Evolutionary conservation across 1,284 basidiomycete species (phyloP).

Genomic region (Sanghuangporus baumii): DNA sequence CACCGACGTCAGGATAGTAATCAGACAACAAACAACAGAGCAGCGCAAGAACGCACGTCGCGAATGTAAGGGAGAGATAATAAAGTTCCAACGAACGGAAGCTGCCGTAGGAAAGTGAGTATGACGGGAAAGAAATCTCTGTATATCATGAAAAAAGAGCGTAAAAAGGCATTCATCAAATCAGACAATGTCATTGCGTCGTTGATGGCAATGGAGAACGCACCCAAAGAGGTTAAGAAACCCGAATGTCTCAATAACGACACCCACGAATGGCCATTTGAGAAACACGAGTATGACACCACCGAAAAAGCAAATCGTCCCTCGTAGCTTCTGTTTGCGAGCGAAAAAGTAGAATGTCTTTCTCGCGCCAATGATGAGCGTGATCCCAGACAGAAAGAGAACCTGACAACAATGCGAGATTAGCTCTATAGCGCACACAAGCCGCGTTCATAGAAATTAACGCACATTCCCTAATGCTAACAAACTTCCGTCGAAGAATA

Average conservation of each 20-base stretch:
- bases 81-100: slow-evolving; percentile 88
- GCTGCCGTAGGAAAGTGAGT: slow-evolving; percentile 90
- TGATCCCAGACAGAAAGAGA: slow-evolving; percentile 87
- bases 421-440: background rate
- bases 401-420: slow-evolving; percentile 46
- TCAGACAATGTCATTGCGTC: slow-evolving; percentile 20
- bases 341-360: slow-evolving; percentile 99
- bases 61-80: slow-evolving; percentile 84
- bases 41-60: slow-evolving; percentile 40
- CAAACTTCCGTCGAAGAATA: slow-evolving; percentile 97
- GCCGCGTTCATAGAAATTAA: slow-evolving; percentile 5
- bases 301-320: slow-evolving; percentile 88
- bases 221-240: slow-evolving; percentile 98
- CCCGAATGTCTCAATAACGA: slow-evolving; percentile 92
- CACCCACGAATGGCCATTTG: slow-evolving; percentile 91
- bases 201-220: slow-evolving; percentile 28
- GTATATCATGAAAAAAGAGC: background rate
- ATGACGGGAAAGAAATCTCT: slow-evolving; percentile 99
- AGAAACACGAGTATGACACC: slow-evolving; percentile 85
- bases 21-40: background rate
- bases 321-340: slow-evolving; percentile 90
- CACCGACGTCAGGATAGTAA: slow-evolving; percentile 4
- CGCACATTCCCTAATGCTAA: slow-evolving; percentile 93
- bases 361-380: slow-evolving; percentile 90
- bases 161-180: background rate